Conservation (phyloP, 2,329 filamentous ascomycete species). For the Diaporthe aspalathi region DNA sequence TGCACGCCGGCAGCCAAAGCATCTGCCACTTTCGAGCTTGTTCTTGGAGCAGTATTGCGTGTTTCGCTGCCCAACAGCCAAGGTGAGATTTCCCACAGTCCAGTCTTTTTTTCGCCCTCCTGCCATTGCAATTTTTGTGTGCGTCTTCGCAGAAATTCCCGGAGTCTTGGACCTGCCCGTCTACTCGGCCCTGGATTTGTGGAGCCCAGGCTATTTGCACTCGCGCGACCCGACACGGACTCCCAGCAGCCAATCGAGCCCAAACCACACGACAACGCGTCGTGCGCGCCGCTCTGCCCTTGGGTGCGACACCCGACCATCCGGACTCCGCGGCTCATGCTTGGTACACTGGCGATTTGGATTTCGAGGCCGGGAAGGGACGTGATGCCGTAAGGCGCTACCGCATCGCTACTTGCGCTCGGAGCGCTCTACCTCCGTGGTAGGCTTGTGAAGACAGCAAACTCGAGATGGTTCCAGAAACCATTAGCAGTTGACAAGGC, state of each 20-base stretch:
- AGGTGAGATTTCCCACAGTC: conserved; percentile 34
- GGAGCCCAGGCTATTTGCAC: conserved; percentile 26
- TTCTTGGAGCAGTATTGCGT: conserved; percentile 23
- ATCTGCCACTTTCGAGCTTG: conserved; percentile 5
- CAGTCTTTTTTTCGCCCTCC: conserved; percentile 3
- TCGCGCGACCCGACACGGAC: conserved; percentile 31
- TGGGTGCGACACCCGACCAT: neutral
- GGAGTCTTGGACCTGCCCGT: conserved; percentile 33
- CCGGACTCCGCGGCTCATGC: neutral
- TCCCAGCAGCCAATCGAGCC: conserved; percentile 27
- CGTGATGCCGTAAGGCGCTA: neutral
- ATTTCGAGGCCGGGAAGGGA: neutral
- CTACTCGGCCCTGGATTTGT: conserved; percentile 31
- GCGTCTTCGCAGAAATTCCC: conserved; percentile 38
- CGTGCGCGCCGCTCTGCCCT: neutral
- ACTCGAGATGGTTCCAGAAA: too few species aligned
- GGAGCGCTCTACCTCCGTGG: neutral
- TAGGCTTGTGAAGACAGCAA: neutral
- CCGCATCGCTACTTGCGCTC: neutral
- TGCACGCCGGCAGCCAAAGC: conserved; percentile 21
- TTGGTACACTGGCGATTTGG: neutral
- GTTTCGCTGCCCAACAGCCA: conserved; percentile 17
- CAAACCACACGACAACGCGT: conserved; percentile 7
- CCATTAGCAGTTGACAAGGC: neutral
- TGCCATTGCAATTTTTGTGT: conserved; percentile 22